Evolutionary conservation across 345 rosid genomes (phyloP).

Genomic region (Boechera retrofracta): DNA sequence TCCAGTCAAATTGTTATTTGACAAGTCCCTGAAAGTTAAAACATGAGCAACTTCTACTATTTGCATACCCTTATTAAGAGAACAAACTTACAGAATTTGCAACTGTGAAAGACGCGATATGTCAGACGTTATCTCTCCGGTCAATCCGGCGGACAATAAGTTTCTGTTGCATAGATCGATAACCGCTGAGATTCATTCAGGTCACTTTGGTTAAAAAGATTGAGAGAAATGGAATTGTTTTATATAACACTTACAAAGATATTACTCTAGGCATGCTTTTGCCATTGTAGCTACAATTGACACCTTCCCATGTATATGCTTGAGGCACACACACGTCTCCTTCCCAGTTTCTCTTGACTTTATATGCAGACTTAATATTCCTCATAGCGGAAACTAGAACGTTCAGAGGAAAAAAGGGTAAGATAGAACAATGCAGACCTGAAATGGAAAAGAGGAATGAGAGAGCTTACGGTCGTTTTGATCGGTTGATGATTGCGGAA

Average conservation of each 20-base stretch:
- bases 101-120: constrained; percentile 45
- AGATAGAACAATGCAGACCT: neutral
- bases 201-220: no score
- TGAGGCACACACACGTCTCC: constrained; percentile 56
- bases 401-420: neutral
- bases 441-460: constrained; percentile 3
- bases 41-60: neutral
- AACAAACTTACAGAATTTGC: constrained; percentile 50
- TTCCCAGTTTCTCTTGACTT: constrained; percentile 55
- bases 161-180: constrained; percentile 42
- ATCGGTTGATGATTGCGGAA: constrained; percentile 37
- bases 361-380: constrained; percentile 50
- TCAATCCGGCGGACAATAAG: constrained; percentile 50
- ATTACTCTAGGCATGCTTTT: constrained; percentile 46
- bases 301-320: constrained; percentile 53
- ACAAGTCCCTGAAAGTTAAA: constrained; percentile 54
- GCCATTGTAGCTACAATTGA: constrained; percentile 50
- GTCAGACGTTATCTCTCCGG: constrained; percentile 44
- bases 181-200: neutral
- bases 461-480: constrained; percentile 44
- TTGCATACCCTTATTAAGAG: neutral
- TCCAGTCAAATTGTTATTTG: constrained; percentile 57
- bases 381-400: constrained; percentile 50
- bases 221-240: neutral
- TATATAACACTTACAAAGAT: constrained; percentile 49